Conservation (phyloP, 2,329 filamentous ascomycete species). For the Ceratocystis papillata region DNA sequence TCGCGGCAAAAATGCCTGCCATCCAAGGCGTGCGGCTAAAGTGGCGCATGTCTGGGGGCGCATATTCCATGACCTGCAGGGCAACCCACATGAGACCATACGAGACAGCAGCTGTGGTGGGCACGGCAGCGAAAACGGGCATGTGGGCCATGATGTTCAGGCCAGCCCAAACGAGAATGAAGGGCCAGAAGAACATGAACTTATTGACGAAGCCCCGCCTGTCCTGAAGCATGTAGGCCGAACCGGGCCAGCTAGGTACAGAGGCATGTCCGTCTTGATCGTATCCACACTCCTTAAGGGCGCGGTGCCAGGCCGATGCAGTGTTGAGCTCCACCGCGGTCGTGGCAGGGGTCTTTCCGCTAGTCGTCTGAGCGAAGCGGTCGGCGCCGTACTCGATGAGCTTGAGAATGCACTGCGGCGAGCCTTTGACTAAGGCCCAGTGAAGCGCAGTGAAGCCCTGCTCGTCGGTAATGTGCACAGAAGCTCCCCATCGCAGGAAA, state of each 20-base stretch:
- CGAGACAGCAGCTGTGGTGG: slow-evolving; percentile 53
- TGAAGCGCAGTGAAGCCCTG: slow-evolving; percentile 90
- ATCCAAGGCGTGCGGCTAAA: slow-evolving; percentile 91
- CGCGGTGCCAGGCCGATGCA: slow-evolving; percentile 65
- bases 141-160: slow-evolving; percentile 63
- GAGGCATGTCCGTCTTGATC: slow-evolving; percentile 64
- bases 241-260: slow-evolving; percentile 57
- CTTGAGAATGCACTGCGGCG: slow-evolving; percentile 79
- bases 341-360: slow-evolving; percentile 78
- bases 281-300: slow-evolving; percentile 74
- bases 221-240: slow-evolving; percentile 65
- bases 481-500: slow-evolving; percentile 88
- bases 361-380: slow-evolving; percentile 76
- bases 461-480: slow-evolving; percentile 80
- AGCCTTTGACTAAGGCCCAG: slow-evolving; percentile 93
- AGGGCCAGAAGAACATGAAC: slow-evolving; percentile 85
- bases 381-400: slow-evolving; percentile 92
- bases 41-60: slow-evolving; percentile 75
- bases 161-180: slow-evolving; percentile 59
- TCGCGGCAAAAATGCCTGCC: slow-evolving; percentile 81
- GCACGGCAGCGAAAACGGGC: slow-evolving; percentile 65
- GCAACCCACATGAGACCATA: slow-evolving; percentile 68
- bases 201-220: slow-evolving; percentile 66
- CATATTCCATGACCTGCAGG: slow-evolving; percentile 67
- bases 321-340: slow-evolving; percentile 90